Conservation (phyloP, 2,329 filamentous ascomycete species). For the Gnomoniopsis sp. region DNA sequence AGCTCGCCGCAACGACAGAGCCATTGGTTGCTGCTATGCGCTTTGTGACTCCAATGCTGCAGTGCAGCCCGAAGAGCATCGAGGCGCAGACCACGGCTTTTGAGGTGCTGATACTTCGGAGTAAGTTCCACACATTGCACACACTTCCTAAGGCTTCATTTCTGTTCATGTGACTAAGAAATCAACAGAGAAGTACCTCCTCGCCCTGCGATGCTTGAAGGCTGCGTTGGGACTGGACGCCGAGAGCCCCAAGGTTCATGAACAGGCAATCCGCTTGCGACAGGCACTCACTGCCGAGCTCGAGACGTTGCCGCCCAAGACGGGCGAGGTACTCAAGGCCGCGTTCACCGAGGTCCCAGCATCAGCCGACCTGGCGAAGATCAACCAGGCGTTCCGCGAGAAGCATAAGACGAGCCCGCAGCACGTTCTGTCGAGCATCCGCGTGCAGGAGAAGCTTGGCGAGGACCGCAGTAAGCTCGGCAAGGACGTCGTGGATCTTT, state of each 20-base stretch:
- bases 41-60: constrained; percentile 76
- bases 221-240: constrained; percentile 68
- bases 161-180: constrained; percentile 22
- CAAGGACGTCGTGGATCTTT: constrained; percentile 52
- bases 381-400: constrained; percentile 64
- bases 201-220: constrained; percentile 82
- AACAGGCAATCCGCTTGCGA: constrained; percentile 69
- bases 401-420: constrained; percentile 59
- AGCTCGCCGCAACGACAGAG: constrained; percentile 75
- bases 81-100: constrained; percentile 83
- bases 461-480: constrained; percentile 55
- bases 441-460: constrained; percentile 56
- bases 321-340: constrained; percentile 65
- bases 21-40: constrained; percentile 85
- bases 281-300: constrained; percentile 54
- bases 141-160: constrained; percentile 10
- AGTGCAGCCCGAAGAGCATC: constrained; percentile 76
- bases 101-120: constrained; percentile 80
- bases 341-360: constrained; percentile 62
- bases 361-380: constrained; percentile 55
- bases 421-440: constrained; percentile 63
- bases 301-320: constrained; percentile 60
- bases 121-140: constrained; percentile 50
- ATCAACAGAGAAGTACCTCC: constrained; percentile 72
- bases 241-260: constrained; percentile 68